Percentiles rank a stretch among this genome's conserved stretches.
These are phyloP conservation scores for Punica granatum DNA, from an alignment of 345 rosid species.

Conservation along the genomic window DNA sequence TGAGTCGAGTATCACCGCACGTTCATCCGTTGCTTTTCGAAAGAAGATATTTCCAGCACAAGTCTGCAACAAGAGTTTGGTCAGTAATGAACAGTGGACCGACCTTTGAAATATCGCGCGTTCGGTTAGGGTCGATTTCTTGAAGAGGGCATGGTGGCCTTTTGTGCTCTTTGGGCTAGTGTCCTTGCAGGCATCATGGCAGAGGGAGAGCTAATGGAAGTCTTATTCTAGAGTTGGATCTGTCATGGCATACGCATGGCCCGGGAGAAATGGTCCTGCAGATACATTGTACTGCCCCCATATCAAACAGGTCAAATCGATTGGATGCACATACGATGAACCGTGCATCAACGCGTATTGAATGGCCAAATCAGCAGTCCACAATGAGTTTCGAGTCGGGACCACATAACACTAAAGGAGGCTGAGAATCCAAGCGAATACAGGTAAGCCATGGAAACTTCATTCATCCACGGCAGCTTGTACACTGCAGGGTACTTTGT, in stretches of 20 bases:
- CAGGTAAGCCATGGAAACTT: not conserved
- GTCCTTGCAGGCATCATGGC: not conserved
- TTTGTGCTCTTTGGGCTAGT: not conserved
- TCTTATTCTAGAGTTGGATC: not conserved
- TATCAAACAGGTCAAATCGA: too few relatives aligned
- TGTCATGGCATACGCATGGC: not conserved
- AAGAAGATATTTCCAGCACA: too few relatives aligned
- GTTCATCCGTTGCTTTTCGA: too few relatives aligned
- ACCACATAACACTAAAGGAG: not conserved
- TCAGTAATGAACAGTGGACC: too few relatives aligned
- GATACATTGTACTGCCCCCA: not conserved
- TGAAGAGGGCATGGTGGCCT: not conserved
- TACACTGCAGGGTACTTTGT: not conserved
- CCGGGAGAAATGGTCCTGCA: not conserved
- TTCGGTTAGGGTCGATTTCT: not conserved
- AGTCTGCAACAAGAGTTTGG: too few relatives aligned
- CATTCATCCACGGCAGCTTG: not conserved
- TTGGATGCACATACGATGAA: too few relatives aligned
- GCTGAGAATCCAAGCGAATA: not conserved
- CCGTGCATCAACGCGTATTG: too few relatives aligned
- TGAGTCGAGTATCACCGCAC: too few relatives aligned
- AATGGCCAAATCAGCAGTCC: too few relatives aligned
- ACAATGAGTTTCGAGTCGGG: not conserved
- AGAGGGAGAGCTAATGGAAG: not conserved
- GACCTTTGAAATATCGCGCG: not conserved